phyloP scores from a whole-genome alignment of 768 basidiomycete genomes.

The Rhodotorula sphaerocarpa region DNA sequence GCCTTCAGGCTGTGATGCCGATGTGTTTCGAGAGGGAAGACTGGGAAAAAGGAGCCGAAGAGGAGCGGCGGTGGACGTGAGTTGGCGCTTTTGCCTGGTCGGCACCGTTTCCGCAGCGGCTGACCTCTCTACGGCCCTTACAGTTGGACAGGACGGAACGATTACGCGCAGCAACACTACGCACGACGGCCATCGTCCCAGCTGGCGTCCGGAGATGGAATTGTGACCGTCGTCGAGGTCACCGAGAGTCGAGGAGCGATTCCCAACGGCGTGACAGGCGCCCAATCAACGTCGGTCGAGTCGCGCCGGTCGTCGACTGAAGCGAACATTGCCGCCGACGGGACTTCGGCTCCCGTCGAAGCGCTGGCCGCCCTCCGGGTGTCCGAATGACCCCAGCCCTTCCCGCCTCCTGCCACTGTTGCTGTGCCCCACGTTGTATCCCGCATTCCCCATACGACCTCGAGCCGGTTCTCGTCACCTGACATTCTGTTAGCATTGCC shows the following conservation, averaged over 20 bases:
- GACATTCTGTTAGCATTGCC: too few species aligned
- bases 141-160: constrained; percentile 16
- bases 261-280: neutral
- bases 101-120: too few species aligned
- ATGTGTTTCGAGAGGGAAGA: constrained; percentile 27
- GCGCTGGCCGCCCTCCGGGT: neutral
- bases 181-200: neutral
- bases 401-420: neutral
- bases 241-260: neutral
- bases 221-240: constrained; percentile 7
- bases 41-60: neutral
- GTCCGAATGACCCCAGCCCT: too few species aligned
- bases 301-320: neutral
- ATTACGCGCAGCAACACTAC: constrained; percentile 8
- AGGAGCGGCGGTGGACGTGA: constrained; percentile 10
- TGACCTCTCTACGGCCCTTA: neutral
- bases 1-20: constrained; percentile 5
- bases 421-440: neutral
- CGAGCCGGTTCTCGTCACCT: too few species aligned
- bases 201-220: neutral
- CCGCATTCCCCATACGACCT: too few species aligned
- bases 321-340: neutral
- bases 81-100: neutral
- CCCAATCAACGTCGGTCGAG: neutral
- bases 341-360: neutral